Conservation (phyloP, 805 yeast genomes). For the Saccharomycopsis schoenii region DNA sequence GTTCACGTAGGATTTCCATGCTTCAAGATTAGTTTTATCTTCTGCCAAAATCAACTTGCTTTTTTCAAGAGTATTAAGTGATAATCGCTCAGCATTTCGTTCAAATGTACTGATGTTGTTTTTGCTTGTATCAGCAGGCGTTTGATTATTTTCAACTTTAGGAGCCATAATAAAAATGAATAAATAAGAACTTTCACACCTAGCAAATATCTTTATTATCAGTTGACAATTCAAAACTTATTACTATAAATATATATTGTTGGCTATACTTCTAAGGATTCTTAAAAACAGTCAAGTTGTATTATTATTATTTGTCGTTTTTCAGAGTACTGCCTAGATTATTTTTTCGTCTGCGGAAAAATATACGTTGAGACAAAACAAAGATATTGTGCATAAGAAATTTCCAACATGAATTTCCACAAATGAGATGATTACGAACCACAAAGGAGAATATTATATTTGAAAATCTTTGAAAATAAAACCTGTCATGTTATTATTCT, state of each 20-base stretch:
- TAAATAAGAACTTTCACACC: too few relatives aligned
- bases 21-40: background rate
- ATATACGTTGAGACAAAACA: background rate
- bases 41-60: background rate
- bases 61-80: background rate
- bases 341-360: background rate
- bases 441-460: too few relatives aligned
- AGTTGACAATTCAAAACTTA: too few relatives aligned
- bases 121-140: background rate
- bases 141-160: background rate
- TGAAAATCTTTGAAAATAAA: too few relatives aligned
- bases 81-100: background rate
- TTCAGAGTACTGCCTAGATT: background rate
- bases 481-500: too few relatives aligned
- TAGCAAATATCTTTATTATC: too few relatives aligned
- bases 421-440: background rate
- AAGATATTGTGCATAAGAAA: background rate
- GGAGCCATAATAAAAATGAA: background rate
- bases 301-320: too few relatives aligned
- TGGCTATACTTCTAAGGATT: too few relatives aligned
- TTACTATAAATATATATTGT: too few relatives aligned
- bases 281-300: too few relatives aligned
- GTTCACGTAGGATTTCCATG: background rate
- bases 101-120: background rate
- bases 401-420: background rate